Evolutionary conservation across 768 basidiomycete genomes (phyloP).

Genomic region (Tricholoma sp.): DNA sequence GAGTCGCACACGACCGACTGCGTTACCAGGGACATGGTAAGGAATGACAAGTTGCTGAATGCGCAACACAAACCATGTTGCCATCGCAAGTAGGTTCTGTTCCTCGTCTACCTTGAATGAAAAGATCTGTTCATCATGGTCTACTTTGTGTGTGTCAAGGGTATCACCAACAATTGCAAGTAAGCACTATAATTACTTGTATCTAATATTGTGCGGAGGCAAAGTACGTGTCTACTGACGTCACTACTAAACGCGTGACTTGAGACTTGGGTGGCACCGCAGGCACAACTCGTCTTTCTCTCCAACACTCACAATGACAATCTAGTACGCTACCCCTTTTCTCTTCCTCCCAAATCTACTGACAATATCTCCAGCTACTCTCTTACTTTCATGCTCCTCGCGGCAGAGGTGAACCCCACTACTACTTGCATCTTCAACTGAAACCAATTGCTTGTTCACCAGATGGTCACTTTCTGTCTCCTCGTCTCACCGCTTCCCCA

Average conservation of each 20-base stretch:
- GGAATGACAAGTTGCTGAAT: too few relatives aligned
- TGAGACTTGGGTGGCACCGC: background rate
- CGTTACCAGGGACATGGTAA: too few relatives aligned
- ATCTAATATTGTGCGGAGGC: too few relatives aligned
- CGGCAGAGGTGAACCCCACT: slow-evolving; percentile 50
- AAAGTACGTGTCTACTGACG: background rate
- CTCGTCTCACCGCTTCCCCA: slow-evolving; percentile 87
- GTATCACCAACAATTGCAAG: too few relatives aligned
- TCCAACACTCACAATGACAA: slow-evolving; percentile 31
- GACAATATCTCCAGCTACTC: slow-evolving; percentile 49
- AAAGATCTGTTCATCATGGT: too few relatives aligned
- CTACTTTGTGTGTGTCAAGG: too few relatives aligned
- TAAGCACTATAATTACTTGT: too few relatives aligned
- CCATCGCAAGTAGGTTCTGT: too few relatives aligned
- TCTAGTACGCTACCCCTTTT: slow-evolving; percentile 32
- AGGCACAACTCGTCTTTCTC: background rate
- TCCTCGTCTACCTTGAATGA: too few relatives aligned
- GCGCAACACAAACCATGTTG: too few relatives aligned
- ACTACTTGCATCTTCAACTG: background rate
- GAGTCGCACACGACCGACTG: too few relatives aligned
- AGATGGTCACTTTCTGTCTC: slow-evolving; percentile 82
- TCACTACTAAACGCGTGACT: background rate
- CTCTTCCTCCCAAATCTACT: slow-evolving; percentile 18
- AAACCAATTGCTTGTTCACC: background rate
- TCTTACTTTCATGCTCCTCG: slow-evolving; percentile 76